phyloP scores from a whole-genome alignment of 1,139 yeast species.

The Kodamaea arcana region DNA sequence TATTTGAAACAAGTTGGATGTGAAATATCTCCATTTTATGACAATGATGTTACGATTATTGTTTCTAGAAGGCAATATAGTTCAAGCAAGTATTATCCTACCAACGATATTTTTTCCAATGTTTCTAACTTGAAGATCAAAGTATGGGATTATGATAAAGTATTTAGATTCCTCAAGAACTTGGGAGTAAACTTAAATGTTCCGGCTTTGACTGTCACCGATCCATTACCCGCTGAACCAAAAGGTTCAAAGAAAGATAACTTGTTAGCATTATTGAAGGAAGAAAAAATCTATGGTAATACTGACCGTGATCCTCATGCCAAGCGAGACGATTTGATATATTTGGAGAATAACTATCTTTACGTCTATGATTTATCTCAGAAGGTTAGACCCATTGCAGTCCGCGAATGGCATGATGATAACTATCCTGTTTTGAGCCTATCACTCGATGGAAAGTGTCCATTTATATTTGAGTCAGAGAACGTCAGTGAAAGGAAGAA shows the following conservation, averaged over 20 bases:
- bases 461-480: slow-evolving; percentile 53
- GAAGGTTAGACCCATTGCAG: slow-evolving; percentile 74
- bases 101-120: slow-evolving; percentile 63
- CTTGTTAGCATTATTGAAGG: slow-evolving; percentile 67
- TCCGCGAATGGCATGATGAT: slow-evolving; percentile 69
- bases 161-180: slow-evolving; percentile 71
- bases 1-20: slow-evolving; percentile 61
- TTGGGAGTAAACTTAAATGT: slow-evolving; percentile 43
- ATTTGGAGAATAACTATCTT: slow-evolving; percentile 64
- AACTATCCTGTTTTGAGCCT: slow-evolving; percentile 41
- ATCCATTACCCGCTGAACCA: slow-evolving; percentile 2
- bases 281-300: slow-evolving; percentile 83
- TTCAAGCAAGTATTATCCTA: slow-evolving; percentile 23
- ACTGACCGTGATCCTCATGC: slow-evolving; percentile 87
- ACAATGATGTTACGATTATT: slow-evolving; percentile 75
- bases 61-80: slow-evolving; percentile 51
- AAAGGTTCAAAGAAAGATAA: slow-evolving; percentile 18
- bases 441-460: slow-evolving; percentile 66
- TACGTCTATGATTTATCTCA: slow-evolving; percentile 81
- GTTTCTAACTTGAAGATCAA: slow-evolving; percentile 63
- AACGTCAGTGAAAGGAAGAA: slow-evolving; percentile 34
- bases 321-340: slow-evolving; percentile 77
- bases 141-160: slow-evolving; percentile 87
- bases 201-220: slow-evolving; percentile 2
- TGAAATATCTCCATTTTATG: slow-evolving; percentile 68